Evolutionary conservation across 1,284 basidiomycete species (phyloP), one percentile per base, ranked within the genome.

Genomic region (Sporisorium sorghi): DNA sequence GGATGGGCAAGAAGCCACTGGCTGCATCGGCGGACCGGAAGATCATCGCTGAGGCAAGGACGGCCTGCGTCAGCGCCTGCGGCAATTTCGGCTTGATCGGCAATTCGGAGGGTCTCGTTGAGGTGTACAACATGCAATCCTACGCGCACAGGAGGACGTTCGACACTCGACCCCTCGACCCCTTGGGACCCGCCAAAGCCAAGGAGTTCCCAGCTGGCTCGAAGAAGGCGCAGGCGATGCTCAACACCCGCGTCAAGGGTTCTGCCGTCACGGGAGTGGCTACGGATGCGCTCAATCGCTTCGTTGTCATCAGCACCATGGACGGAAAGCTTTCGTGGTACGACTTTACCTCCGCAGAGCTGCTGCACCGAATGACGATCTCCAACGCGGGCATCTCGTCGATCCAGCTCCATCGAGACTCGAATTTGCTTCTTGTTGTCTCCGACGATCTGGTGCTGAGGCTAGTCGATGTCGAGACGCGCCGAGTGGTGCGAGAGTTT

Each of bases 301-400:
- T 88, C 1, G 88, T 97, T 8, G 89, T 98, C 52, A 93, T 91
- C 8, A 90, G 90, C 68, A 97, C 94, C 0, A 86, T 92, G 46
- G 93, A 95, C 84, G 97, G 96, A 39, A 92, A 95, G 82, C 43
- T 73, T 3, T 78, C 97, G 92, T 97, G 97, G 87, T 99, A 97
- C 81, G 93, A 99, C 85, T 99, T 99, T 85, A 91, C 94, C 82
- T 90, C 91, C 0, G 90, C 92, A 11, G 89, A 89, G 73, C 86
- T 93, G 52, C 87, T 91, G 58, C 86, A 91, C 58, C 66, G 62
- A 1, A 90, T 90, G 0, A 75, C 93, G 46, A 85, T 89, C 12
- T 84, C 97, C 1, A 88, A 91, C 1, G 90, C 92, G 6, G 87
- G 90, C 2, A 88, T 90, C 32, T 89, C 90, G 7, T 91, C 91